Percentiles rank a stretch among this genome's conserved stretches.
These are phyloP conservation scores for Auricularia auricula-judae DNA, from an alignment of 768 basidiomycete genomes.

Conservation along the genomic window DNA sequence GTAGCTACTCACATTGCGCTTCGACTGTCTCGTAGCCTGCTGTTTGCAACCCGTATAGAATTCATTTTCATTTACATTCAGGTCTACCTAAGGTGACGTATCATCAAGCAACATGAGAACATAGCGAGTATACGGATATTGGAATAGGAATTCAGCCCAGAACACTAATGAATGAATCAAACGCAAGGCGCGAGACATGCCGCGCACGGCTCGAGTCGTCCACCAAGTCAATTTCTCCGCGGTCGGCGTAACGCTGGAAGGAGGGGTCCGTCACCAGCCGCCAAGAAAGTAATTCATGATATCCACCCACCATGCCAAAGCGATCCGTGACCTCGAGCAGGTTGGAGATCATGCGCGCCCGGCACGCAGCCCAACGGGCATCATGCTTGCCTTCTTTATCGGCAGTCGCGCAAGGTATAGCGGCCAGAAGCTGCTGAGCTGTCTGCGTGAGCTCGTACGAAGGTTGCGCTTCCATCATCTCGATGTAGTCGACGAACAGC, in stretches of 20 bases:
- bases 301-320: background rate
- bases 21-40: background rate
- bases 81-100: too few relatives aligned
- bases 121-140: too few relatives aligned
- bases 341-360: slow-evolving; percentile 7
- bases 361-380: background rate
- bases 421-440: background rate
- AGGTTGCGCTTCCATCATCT: background rate
- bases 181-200: background rate
- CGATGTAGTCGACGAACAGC: slow-evolving; percentile 57
- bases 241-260: background rate
- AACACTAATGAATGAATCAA: background rate
- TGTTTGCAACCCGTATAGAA: background rate
- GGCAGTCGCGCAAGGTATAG: background rate
- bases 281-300: background rate
- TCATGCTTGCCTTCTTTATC: background rate
- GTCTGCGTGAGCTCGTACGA: background rate
- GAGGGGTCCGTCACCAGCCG: background rate
- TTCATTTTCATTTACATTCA: too few relatives aligned
- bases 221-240: background rate
- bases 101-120: too few relatives aligned
- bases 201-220: background rate
- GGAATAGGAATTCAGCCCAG: background rate
- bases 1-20: background rate
- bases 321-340: slow-evolving; percentile 4